Percentiles rank a stretch among this genome's conserved stretches.
These are phyloP conservation scores for Xylaria grammica DNA, from an alignment of 495 filamentous ascomycete species.

Conservation along the genomic window DNA sequence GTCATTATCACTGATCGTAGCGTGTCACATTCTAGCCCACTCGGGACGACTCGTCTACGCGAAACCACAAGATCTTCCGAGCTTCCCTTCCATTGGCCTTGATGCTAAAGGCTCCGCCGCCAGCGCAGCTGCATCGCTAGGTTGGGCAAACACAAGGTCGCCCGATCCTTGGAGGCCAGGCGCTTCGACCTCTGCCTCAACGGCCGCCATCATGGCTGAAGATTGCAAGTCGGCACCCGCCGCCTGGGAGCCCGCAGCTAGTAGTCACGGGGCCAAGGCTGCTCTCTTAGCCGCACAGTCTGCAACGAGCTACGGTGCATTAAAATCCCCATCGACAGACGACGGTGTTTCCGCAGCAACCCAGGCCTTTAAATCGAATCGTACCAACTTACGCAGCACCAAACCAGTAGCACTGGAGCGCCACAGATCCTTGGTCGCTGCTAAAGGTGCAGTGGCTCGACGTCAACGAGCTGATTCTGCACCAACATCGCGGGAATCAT, in stretches of 20 bases:
- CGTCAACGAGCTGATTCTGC: constrained; percentile 71
- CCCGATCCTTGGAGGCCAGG: constrained; percentile 66
- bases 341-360: constrained; percentile 64
- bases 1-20: constrained; percentile 13
- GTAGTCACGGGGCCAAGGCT: constrained; percentile 70
- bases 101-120: constrained; percentile 68
- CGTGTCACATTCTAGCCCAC: constrained; percentile 34
- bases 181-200: constrained; percentile 62
- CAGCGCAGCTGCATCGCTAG: constrained; percentile 72
- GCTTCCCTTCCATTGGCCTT: constrained; percentile 69
- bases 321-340: constrained; percentile 41
- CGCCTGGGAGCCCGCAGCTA: constrained; percentile 58
- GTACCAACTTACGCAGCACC: constrained; percentile 20
- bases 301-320: constrained; percentile 56
- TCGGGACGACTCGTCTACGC: constrained; percentile 70
- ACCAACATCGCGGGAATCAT: constrained; percentile 55
- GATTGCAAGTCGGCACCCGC: constrained; percentile 66
- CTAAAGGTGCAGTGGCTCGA: constrained; percentile 72
- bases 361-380: constrained; percentile 53
- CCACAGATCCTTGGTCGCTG: constrained; percentile 70
- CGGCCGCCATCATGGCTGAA: constrained; percentile 70
- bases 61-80: constrained; percentile 68
- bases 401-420: constrained; percentile 34
- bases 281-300: constrained; percentile 72
- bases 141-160: constrained; percentile 69